phyloP scores from a whole-genome alignment of 306 rosid genomes.

The Amphicarpaea edgeworthii region DNA sequence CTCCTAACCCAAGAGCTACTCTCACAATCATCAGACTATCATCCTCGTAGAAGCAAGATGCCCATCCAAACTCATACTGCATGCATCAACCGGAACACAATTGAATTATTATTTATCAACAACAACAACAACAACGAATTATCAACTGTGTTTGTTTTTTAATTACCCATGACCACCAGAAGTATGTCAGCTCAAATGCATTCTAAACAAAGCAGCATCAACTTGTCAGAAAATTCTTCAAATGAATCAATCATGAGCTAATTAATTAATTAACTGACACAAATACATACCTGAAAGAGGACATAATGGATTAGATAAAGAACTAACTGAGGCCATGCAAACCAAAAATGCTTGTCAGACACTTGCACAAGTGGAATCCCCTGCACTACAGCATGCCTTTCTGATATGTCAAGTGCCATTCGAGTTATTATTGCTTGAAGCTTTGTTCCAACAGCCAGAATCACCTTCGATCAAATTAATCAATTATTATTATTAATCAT shows the following conservation, averaged over 20 bases:
- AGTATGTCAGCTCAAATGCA: constrained; percentile 93
- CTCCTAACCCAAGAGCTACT: constrained; percentile 80
- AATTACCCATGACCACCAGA: constrained; percentile 92
- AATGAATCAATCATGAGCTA: too few species aligned
- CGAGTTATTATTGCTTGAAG: constrained; percentile 86
- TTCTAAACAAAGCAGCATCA: constrained; percentile 65
- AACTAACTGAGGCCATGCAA: constrained; percentile 76
- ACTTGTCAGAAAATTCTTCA: constrained; percentile 34
- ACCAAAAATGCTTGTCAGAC: constrained; percentile 90
- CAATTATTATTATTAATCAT: constrained; percentile 4
- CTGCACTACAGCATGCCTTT: constrained; percentile 93
- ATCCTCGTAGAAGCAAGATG: constrained; percentile 85
- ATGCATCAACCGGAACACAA: too few species aligned
- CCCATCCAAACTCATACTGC: constrained; percentile 95
- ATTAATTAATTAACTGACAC: too few species aligned
- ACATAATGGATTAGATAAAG: constrained; percentile 89
- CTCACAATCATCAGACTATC: constrained; percentile 58
- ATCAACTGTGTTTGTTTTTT: constrained; percentile 38
- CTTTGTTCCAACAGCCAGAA: constrained; percentile 91
- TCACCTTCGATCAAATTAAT: constrained; percentile 68
- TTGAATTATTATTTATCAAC: too few species aligned
- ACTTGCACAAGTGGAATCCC: constrained; percentile 99
- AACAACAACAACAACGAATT: too few species aligned
- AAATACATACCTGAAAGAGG: constrained; percentile 98
- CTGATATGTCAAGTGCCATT: constrained; percentile 92